Percentiles rank a stretch among this genome's conserved stretches.
These are phyloP conservation scores for Xylaria sp. DNA, from an alignment of 2,329 filamentous ascomycete genomes.

Conservation along the genomic window DNA sequence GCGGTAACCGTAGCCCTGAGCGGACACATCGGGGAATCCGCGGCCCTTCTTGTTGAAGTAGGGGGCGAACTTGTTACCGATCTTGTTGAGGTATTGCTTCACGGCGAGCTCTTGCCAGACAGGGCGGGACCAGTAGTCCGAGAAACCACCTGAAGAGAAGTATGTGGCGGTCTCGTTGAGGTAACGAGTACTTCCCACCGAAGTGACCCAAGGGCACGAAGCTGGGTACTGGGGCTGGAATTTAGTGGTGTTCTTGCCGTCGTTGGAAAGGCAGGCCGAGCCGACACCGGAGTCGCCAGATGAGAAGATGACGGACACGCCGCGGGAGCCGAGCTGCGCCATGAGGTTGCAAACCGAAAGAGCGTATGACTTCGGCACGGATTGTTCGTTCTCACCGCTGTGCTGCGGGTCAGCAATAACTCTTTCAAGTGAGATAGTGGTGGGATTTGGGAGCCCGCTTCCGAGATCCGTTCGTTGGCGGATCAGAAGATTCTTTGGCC, in stretches of 20 bases:
- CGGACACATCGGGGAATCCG: constrained; percentile 64
- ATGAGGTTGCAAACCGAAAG: constrained; percentile 69
- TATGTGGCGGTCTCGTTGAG: constrained; percentile 63
- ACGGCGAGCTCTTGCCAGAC: constrained; percentile 59
- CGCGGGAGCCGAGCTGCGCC: constrained; percentile 71
- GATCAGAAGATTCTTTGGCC: too few species aligned
- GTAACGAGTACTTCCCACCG: constrained; percentile 44
- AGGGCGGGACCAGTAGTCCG: constrained; percentile 60
- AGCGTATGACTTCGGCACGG: constrained; percentile 68
- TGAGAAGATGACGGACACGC: constrained; percentile 70
- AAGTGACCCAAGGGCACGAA: constrained; percentile 55
- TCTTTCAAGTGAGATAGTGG: too few species aligned
- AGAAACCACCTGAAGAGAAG: constrained; percentile 61
- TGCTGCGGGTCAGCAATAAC: too few species aligned
- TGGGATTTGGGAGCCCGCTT: too few species aligned
- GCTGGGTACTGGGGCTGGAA: constrained; percentile 65
- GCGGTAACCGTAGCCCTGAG: constrained; percentile 56
- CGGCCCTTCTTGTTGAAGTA: constrained; percentile 53
- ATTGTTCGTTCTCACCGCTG: constrained; percentile 71
- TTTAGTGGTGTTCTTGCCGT: constrained; percentile 59
- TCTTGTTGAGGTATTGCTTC: constrained; percentile 54
- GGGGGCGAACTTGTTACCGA: constrained; percentile 50
- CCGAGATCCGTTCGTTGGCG: too few species aligned
- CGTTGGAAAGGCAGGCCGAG: constrained; percentile 62
- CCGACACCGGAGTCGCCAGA: constrained; percentile 70